Evolutionary conservation across 768 basidiomycete species (phyloP).

Genomic region (Hysterangium stoloniferum): DNA sequence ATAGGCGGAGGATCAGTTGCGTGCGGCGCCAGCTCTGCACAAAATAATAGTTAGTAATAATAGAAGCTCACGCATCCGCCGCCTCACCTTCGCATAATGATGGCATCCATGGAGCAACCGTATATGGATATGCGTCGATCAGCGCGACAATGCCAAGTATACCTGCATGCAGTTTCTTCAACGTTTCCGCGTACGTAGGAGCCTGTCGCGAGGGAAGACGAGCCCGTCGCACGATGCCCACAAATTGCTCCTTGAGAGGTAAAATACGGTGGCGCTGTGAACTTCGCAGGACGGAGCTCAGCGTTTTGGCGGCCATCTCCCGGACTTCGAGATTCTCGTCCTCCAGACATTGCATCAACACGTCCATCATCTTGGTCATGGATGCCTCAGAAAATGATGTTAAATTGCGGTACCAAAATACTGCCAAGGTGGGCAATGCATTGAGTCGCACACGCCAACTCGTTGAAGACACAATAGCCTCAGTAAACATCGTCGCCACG

Average conservation of each 20-base stretch:
- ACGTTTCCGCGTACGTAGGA: constrained; percentile 59
- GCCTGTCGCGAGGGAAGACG: constrained; percentile 63
- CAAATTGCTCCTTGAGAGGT: constrained; percentile 80
- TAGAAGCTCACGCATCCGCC: neutral
- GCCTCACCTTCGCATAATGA: constrained; percentile 63
- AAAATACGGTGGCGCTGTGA: constrained; percentile 85
- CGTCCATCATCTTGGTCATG: constrained; percentile 70
- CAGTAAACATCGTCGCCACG: constrained; percentile 53
- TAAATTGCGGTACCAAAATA: constrained; percentile 89
- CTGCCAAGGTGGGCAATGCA: constrained; percentile 78
- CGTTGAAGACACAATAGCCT: constrained; percentile 69
- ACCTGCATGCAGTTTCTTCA: constrained; percentile 70
- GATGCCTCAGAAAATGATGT: constrained; percentile 62
- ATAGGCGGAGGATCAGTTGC: constrained; percentile 85
- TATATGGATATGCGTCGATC: constrained; percentile 51
- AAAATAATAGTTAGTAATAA: constrained; percentile 8
- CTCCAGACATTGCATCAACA: constrained; percentile 71
- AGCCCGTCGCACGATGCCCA: constrained; percentile 44
- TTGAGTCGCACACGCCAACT: constrained; percentile 93
- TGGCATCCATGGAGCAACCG: constrained; percentile 46
- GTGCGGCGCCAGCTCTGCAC: constrained; percentile 62
- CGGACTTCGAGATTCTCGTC: constrained; percentile 93
- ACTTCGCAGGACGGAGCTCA: constrained; percentile 82
- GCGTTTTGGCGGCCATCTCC: constrained; percentile 80
- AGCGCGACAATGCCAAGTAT: constrained; percentile 43